Conservation (phyloP, 441 rosid genomes). For the Euphorbia schlechtendalii region DNA sequence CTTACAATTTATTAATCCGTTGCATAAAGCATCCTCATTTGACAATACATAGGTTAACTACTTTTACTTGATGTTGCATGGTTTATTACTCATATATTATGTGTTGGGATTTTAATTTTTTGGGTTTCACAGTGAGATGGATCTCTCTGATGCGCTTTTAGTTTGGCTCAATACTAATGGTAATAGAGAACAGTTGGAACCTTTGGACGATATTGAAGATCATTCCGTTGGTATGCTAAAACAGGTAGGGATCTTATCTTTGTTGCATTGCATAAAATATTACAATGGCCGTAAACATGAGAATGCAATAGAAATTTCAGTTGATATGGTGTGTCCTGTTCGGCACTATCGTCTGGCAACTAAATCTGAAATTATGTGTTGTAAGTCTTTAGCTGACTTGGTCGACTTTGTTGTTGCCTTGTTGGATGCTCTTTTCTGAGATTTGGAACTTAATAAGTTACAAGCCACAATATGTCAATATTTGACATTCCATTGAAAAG, state of each 20-base stretch:
- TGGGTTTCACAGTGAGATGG: constrained; percentile 58
- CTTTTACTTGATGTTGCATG: constrained; percentile 10
- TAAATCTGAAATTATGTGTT: neutral
- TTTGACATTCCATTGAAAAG: neutral
- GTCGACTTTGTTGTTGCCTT: neutral
- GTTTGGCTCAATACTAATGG: constrained; percentile 49
- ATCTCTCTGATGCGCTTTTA: constrained; percentile 61
- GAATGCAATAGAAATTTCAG: neutral
- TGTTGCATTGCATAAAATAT: neutral
- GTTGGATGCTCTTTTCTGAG: constrained; percentile 6
- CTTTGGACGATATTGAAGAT: constrained; percentile 23
- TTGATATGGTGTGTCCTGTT: neutral
- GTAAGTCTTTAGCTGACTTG: neutral
- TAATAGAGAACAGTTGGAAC: constrained; percentile 25
- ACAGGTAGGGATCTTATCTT: constrained; percentile 36
- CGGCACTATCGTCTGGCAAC: neutral
- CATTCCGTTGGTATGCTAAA: constrained; percentile 37
- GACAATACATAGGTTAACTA: constrained; percentile 53
- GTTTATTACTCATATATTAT: constrained; percentile 5
- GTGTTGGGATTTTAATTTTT: constrained; percentile 28
- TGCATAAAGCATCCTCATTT: constrained; percentile 57
- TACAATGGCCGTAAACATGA: neutral
- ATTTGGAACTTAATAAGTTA: neutral
- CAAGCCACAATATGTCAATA: neutral
- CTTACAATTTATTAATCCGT: constrained; percentile 39